Evolutionary conservation across 73 alveolate genomes (phyloP), one percentile per base, ranked within the genome.

Genomic region (Paramecium tetraurelia): DNA sequence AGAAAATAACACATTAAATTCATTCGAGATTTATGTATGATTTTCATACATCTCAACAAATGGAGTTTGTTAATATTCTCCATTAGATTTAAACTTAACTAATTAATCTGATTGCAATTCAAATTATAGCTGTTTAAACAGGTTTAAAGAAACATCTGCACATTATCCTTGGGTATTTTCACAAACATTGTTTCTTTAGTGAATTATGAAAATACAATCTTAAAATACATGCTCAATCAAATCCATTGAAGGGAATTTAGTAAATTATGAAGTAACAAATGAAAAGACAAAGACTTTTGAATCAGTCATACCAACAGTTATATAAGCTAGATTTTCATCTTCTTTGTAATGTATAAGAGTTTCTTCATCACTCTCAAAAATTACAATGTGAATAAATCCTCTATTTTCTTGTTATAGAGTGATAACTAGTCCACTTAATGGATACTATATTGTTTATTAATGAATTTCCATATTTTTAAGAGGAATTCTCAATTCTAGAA

Each of bases 401-500:
- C 46, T 41, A 20, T 80, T 80, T 10, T 21, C 90, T 48, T 80
- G 9, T 24, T 80, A 9, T 3, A 80, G 20, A 9, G 50, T 80
- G 3, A 80, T n/a, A 7, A 80, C 22, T 43, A 80, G 20, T 10
- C 90, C 90, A 44, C 59, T 75, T 38, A 75, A 33, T 2, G 70
- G 76, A 7, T 16, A 12, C n/a, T 80, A 53, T 22, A 20, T 22
- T 10, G 43, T 24, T 48, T 80, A 22, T 48, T 80, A 35, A 80
- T 80, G 70, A 3, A 76, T 80, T 22, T 80, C 75, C 27, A 80
- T 31, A 12, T 35, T 63, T 46, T 48, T 48, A n/a, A 80, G 21
- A 11, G 90, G 90, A 14, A 80, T 31, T 44, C 75, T 80, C 21
- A 80, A 24, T 80, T 80, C 90, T 80, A 80, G 27, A 43, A 80